phyloP scores from a whole-genome alignment of 148 eudicot species.

The Suaeda aralocaspica region DNA sequence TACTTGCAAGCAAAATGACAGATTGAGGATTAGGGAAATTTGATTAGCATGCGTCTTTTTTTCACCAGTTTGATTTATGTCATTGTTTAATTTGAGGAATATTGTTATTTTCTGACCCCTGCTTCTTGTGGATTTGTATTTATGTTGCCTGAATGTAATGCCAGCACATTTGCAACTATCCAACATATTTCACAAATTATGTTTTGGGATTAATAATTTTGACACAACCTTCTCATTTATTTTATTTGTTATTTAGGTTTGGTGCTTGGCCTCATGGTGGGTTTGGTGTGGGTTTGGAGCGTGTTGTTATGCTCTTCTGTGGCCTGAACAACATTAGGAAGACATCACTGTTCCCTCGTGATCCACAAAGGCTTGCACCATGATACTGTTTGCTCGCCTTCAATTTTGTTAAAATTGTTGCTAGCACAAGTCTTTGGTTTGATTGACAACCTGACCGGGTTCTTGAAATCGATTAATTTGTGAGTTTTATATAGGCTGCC shows the following conservation, averaged over 20 bases:
- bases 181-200: not conserved
- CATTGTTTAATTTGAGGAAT: no score
- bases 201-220: not conserved
- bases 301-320: constrained; percentile 91
- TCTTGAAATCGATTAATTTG: not conserved
- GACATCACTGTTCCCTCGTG: constrained; percentile 72
- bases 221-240: not conserved
- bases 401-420: not conserved
- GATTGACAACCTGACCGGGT: not conserved
- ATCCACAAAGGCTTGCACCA: constrained; percentile 66
- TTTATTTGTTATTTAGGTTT: constrained; percentile 45
- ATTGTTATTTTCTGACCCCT: no score
- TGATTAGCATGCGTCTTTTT: no score
- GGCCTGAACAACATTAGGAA: constrained; percentile 75
- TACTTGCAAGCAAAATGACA: no score
- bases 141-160: not conserved
- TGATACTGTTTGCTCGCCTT: constrained; percentile 20
- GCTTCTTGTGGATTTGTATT: no score
- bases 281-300: constrained; percentile 91
- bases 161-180: no score
- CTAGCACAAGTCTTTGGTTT: not conserved
- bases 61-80: no score
- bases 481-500: no score
- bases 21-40: no score
- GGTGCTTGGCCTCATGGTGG: constrained; percentile 99